phyloP scores from a whole-genome alignment of 768 basidiomycete species.

The Mycena galopus region DNA sequence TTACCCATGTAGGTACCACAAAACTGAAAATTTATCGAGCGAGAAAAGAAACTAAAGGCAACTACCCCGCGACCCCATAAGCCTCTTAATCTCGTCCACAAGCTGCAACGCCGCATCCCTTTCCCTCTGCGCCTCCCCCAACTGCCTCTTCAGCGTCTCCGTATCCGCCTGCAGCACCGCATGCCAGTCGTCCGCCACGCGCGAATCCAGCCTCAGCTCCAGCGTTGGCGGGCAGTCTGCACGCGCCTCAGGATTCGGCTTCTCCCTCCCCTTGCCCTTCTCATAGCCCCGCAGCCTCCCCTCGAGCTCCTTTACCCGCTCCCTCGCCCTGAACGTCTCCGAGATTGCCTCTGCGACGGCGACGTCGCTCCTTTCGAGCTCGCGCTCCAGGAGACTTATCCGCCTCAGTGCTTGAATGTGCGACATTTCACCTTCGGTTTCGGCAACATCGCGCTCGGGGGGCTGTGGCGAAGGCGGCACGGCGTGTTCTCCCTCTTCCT shows the following conservation, averaged over 20 bases:
- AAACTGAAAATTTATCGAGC: not conserved
- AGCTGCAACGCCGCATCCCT: constrained; percentile 33
- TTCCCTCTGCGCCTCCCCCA: constrained; percentile 31
- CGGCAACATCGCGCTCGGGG: too few species aligned
- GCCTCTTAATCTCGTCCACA: constrained; percentile 32
- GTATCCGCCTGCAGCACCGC: constrained; percentile 32
- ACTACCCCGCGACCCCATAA: constrained; percentile 17
- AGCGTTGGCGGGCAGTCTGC: constrained; percentile 22
- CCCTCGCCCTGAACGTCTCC: constrained; percentile 37
- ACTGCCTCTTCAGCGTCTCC: constrained; percentile 31
- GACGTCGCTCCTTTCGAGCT: constrained; percentile 38
- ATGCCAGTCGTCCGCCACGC: constrained; percentile 34
- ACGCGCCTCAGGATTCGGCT: too few species aligned
- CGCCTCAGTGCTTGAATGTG: constrained; percentile 30
- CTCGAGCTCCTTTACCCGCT: constrained; percentile 34
- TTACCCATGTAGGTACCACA: not conserved
- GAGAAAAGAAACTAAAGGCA: not conserved
- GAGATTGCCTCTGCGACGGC: constrained; percentile 37
- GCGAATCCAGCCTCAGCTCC: constrained; percentile 28
- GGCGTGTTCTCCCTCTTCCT: constrained; percentile 20
- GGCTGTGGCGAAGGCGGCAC: constrained; percentile 25
- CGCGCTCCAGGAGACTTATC: constrained; percentile 36
- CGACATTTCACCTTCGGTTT: constrained; percentile 24
- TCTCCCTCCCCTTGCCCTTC: too few species aligned
- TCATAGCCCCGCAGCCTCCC: constrained; percentile 23